A percentile compares a stretch with the other conserved stretches of the same genome.
Evolutionary conservation across 2,329 filamentous ascomycete genomes (phyloP).

Genomic region (Colletotrichum magnum): DNA sequence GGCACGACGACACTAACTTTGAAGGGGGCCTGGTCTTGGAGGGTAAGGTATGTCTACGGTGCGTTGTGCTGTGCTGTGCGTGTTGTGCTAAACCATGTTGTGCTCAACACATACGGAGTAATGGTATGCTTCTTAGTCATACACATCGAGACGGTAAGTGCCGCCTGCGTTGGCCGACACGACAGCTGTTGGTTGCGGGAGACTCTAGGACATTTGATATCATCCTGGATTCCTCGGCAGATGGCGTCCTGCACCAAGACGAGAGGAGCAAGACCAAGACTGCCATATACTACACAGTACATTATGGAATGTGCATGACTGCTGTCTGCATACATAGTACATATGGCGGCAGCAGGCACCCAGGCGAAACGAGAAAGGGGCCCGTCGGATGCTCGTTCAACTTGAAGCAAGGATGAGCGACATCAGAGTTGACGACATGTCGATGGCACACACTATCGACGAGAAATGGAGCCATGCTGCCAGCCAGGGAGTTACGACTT

Average conservation of each 20-base stretch:
- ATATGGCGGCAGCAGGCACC: not conserved
- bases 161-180: conserved; percentile 1
- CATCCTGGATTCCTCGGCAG: not conserved
- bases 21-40: not conserved
- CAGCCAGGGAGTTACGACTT: too few relatives aligned
- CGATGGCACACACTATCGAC: not conserved
- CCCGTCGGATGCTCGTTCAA: not conserved
- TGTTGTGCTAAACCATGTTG: too few relatives aligned
- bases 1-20: too few relatives aligned
- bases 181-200: too few relatives aligned
- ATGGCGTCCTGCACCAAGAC: not conserved
- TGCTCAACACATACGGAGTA: too few relatives aligned
- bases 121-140: not conserved
- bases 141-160: conserved; percentile 17
- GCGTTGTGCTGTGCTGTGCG: not conserved
- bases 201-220: too few relatives aligned
- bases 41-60: conserved; percentile 9
- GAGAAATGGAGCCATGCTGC: not conserved
- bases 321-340: too few relatives aligned
- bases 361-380: not conserved
- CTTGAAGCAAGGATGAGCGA: not conserved
- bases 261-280: too few relatives aligned
- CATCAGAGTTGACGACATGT: conserved; percentile 5
- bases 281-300: too few relatives aligned
- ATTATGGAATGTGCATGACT: too few relatives aligned